Base-by-base conservation (phyloP, 257 asterid genomes). In the Petrea volubilis region DNA sequence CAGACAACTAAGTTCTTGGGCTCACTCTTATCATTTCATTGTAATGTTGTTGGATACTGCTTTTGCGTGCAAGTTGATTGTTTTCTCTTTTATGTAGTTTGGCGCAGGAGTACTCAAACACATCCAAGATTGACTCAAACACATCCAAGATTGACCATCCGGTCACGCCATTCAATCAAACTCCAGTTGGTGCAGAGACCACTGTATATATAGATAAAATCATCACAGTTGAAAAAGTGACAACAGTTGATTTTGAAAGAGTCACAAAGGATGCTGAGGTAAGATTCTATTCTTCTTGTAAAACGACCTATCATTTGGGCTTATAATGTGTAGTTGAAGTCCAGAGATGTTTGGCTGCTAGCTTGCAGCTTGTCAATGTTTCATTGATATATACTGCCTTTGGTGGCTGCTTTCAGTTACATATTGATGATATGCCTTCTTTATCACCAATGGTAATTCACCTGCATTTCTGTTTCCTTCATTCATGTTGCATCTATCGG, bases 131-230 rank as follows among this genome's bases (percentile, higher is more conserved):
- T 62, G 84, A 72, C 68, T 60, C 79, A 34, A 70, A 75, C 67
- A 57, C 74, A n/a, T 63, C 81, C 70, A 77, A 71, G 69, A 74
- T 46, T 62, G 84, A 72, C 68, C 77, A 72, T 38, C 60, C 58
- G 2, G 79, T 67, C 25, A 55, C 65, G 23, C 77, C 79, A 52
- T 70, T 60, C 43, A 75, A 68, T 66, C 75, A 68, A 55, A 70
- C 70, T 73, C 71, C 79, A 33, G 77, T 65, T 57, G 82, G 82
- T 57, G 63, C 77, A 15, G 87, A 63, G 79, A 86, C 96, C 51
- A 86, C 90, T 8, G 88, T 86, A 27, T 85, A 78, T 72, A 74
- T 89, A 5, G 97, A 94, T 68, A 91, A 91, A 82, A 67, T 86
- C 29, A 75, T 90, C 74, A 86, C 95, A 60, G 65, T 88, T 71